Conservation (phyloP, 2,329 filamentous ascomycete genomes). For the Ambrosiella cleistominuta region DNA sequence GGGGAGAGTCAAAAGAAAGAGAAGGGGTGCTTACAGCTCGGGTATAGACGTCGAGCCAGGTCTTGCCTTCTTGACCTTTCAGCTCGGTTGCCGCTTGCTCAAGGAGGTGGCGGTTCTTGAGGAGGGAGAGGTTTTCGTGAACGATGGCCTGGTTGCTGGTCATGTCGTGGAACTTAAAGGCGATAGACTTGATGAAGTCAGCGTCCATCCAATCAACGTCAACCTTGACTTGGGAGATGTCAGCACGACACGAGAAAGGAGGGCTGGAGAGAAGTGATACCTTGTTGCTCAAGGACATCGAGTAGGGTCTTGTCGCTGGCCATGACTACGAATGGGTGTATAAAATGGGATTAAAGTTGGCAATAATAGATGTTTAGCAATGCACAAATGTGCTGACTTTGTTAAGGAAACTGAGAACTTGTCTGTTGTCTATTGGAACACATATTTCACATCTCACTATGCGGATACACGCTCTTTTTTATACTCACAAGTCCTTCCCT, state of each 20-base stretch:
- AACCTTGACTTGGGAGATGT: constrained; percentile 24
- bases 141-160: constrained; percentile 34
- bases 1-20: neutral
- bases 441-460: too few species aligned
- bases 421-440: too few species aligned
- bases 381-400: too few species aligned
- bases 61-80: constrained; percentile 25
- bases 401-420: too few species aligned
- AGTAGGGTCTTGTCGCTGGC: neutral
- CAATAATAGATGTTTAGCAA: too few species aligned
- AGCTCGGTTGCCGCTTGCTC: constrained; percentile 25
- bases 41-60: constrained; percentile 26
- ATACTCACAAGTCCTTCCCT: too few species aligned
- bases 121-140: constrained; percentile 27
- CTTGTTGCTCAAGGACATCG: neutral
- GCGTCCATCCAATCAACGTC: constrained; percentile 36
- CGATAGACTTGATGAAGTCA: constrained; percentile 28
- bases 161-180: constrained; percentile 29
- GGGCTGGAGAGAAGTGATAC: neutral
- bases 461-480: too few species aligned
- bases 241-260: neutral
- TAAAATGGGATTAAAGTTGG: too few species aligned
- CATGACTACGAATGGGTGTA: neutral
- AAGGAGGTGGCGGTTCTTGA: constrained; percentile 27
- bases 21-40: constrained; percentile 21